Conservation (phyloP, 169 alveolate genomes). For the Plasmodium billcollinsi region DNA sequence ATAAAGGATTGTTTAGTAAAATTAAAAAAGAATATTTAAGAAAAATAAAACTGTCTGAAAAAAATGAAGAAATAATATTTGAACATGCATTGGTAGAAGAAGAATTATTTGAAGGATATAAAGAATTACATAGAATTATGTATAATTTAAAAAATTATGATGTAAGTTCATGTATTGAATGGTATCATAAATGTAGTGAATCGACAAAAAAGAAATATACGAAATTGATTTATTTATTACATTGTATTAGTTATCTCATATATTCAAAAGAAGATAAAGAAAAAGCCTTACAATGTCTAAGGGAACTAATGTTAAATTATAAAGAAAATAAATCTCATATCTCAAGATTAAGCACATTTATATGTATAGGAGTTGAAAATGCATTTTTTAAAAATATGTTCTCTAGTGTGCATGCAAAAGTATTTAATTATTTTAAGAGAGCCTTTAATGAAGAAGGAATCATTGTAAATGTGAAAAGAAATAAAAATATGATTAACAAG, state of each 20-base stretch:
- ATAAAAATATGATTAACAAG: neutral
- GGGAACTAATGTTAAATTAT: constrained; percentile 55
- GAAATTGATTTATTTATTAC: constrained; percentile 37
- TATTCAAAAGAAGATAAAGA: constrained; percentile 49
- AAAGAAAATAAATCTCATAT: constrained; percentile 57
- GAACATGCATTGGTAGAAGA: constrained; percentile 54
- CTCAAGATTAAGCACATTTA: constrained; percentile 67
- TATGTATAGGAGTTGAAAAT: constrained; percentile 70
- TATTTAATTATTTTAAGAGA: constrained; percentile 54
- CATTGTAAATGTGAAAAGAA: neutral
- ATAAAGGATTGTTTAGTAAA: constrained; percentile 12
- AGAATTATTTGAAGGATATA: constrained; percentile 63
- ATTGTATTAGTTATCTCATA: constrained; percentile 49
- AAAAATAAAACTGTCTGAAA: constrained; percentile 30
- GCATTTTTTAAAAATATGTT: constrained; percentile 52
- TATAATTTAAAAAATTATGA: constrained; percentile 42
- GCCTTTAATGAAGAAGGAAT: constrained; percentile 73
- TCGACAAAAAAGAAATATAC: constrained; percentile 36
- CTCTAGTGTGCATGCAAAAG: constrained; percentile 44
- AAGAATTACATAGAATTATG: constrained; percentile 37
- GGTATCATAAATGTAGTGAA: constrained; percentile 61
- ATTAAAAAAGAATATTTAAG: constrained; percentile 54
- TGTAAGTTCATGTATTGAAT: constrained; percentile 45
- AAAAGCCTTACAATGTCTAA: constrained; percentile 46
- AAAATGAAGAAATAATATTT: constrained; percentile 20